Conservation (phyloP, 257 asterid genomes). For the Forsythia viridissima region DNA sequence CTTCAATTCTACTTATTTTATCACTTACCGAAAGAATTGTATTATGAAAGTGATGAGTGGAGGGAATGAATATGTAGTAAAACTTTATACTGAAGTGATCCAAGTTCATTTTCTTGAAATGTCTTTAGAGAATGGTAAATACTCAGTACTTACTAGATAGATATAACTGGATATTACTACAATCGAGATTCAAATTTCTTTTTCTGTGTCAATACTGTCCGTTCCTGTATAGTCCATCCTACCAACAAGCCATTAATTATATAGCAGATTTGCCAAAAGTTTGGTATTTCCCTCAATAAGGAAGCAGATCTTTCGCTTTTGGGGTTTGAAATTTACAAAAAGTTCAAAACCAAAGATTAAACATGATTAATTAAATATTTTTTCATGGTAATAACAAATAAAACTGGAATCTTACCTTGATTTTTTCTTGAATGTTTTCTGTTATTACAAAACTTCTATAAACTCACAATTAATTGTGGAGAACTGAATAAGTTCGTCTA, state of each 20-base stretch:
- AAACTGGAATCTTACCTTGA: not conserved
- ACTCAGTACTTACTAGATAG: too few relatives aligned
- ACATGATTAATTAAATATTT: too few relatives aligned
- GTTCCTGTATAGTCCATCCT: not conserved
- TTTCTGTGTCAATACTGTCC: too few relatives aligned
- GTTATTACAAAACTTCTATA: not conserved
- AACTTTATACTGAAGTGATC: not conserved
- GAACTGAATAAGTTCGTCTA: too few relatives aligned
- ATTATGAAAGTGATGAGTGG: not conserved
- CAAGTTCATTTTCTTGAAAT: not conserved
- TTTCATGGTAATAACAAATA: too few relatives aligned
- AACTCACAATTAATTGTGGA: too few relatives aligned
- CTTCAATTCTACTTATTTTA: not conserved
- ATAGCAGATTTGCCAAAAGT: not conserved
- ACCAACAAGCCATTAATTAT: not conserved
- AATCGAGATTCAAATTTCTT: too few relatives aligned
- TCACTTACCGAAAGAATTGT: not conserved
- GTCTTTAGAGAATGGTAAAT: not conserved
- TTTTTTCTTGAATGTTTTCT: too few relatives aligned
- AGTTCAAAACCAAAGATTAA: not conserved
- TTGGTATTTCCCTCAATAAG: not conserved
- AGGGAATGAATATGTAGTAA: not conserved
- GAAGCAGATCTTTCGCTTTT: not conserved
- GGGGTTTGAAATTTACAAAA: not conserved
- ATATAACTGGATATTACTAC: too few relatives aligned